Percentiles rank a stretch among this genome's conserved stretches.
Conservation (phyloP, 208 protist species). For the Tetramitus jugosus region DNA sequence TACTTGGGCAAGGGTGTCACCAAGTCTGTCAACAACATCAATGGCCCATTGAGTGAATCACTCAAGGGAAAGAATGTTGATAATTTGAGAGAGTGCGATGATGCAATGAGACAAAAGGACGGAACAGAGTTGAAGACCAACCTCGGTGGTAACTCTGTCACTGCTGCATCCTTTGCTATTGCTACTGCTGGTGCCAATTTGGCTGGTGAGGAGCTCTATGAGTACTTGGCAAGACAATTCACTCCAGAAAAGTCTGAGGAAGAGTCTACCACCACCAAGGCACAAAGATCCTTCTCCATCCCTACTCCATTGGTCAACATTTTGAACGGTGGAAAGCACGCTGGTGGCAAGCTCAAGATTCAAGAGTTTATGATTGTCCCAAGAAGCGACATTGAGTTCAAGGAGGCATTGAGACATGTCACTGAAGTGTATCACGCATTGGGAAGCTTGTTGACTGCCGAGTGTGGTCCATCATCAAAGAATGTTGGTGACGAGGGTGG, state of each 20-base stretch:
- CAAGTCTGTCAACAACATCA: constrained; percentile 93
- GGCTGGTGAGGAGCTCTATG: constrained; percentile 80
- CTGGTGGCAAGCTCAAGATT: constrained; percentile 73
- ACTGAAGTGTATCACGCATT: constrained; percentile 96
- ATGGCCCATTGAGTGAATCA: constrained; percentile 74
- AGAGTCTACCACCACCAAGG: constrained; percentile 32
- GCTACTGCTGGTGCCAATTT: constrained; percentile 84
- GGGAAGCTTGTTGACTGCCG: constrained; percentile 86
- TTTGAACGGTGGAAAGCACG: constrained; percentile 98
- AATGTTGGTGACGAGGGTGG: constrained; percentile 98
- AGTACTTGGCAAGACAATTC: constrained; percentile 83
- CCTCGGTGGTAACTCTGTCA: constrained; percentile 95
- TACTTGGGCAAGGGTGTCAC: constrained; percentile 93
- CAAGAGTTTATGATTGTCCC: constrained; percentile 99
- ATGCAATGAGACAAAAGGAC: constrained; percentile 87
- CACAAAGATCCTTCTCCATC: constrained; percentile 22
- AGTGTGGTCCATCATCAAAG: constrained; percentile 88
- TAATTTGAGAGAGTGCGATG: constrained; percentile 80
- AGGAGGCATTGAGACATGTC: constrained; percentile 87
- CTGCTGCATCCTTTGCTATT: constrained; percentile 93
- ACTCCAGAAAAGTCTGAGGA: constrained; percentile 60
- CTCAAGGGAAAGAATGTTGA: constrained; percentile 80
- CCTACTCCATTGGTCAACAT: constrained; percentile 96
- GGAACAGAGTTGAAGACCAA: constrained; percentile 92
- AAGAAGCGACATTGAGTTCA: constrained; percentile 81